These are phyloP conservation scores for Trametopsis cervina DNA, from an alignment of 768 basidiomycete genomes.

Conservation along the genomic window DNA sequence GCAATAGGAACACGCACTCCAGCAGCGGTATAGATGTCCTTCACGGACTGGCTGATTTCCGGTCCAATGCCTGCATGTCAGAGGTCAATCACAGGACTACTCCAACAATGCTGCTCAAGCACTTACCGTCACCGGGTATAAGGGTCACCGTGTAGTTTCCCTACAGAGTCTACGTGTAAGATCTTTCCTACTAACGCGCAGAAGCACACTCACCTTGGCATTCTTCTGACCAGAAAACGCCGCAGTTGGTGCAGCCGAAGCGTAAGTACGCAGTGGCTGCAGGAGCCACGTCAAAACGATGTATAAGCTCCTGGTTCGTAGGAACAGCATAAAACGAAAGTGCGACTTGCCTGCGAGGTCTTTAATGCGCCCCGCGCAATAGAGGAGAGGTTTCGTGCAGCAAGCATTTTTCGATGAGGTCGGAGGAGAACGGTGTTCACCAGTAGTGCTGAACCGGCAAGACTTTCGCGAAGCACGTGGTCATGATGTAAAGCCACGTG, in stretches of 20 bases:
- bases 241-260: conserved; percentile 75
- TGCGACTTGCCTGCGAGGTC: conserved; percentile 38
- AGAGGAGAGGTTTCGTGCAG: conserved; percentile 48
- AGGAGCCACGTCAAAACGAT: conserved; percentile 8
- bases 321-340: too few species aligned
- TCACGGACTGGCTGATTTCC: conserved; percentile 95
- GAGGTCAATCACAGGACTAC: conserved; percentile 14
- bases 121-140: conserved; percentile 91
- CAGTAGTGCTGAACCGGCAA: conserved; percentile 1
- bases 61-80: conserved; percentile 84
- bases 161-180: conserved; percentile 36
- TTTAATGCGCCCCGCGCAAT: conserved; percentile 46
- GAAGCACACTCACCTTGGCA: conserved; percentile 59
- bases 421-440: conserved; percentile 15
- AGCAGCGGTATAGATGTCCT: conserved; percentile 87
- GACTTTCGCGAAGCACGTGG: conserved; percentile 2
- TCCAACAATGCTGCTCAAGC: conserved; percentile 8
- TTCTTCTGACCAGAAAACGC: conserved; percentile 88
- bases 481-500: conserved; percentile 9
- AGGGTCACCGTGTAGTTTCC: conserved; percentile 96
- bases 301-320: neutral
- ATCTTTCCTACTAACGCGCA: neutral
- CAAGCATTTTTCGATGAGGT: conserved; percentile 43
- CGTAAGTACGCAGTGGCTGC: conserved; percentile 56
- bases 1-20: conserved; percentile 39